Conservation (phyloP, 495 filamentous ascomycete species). For the Friedmanniomyces simplex region DNA sequence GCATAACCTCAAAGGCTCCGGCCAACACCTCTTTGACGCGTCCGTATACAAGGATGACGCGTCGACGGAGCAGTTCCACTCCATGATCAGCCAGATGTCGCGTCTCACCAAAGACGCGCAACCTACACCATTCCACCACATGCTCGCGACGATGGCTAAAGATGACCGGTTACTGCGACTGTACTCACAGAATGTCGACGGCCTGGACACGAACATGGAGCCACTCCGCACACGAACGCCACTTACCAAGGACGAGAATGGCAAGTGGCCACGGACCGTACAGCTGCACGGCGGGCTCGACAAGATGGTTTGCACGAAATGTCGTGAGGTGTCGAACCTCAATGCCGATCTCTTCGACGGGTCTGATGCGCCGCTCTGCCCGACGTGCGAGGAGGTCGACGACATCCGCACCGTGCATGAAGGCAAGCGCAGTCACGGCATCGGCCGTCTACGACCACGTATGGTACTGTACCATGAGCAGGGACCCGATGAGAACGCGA, state of each 20-base stretch:
- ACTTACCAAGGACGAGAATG: slow-evolving; percentile 56
- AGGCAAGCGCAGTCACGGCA: slow-evolving; percentile 86
- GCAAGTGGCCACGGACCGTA: slow-evolving; percentile 73
- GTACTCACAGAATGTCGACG: slow-evolving; percentile 94
- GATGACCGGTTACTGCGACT: slow-evolving; percentile 84
- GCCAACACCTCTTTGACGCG: slow-evolving; percentile 93
- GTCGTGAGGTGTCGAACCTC: slow-evolving; percentile 64
- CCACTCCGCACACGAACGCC: slow-evolving; percentile 73
- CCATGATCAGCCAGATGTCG: slow-evolving; percentile 85
- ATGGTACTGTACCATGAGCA: slow-evolving; percentile 97
- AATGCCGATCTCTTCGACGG: slow-evolving; percentile 63
- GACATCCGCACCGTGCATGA: slow-evolving; percentile 61
- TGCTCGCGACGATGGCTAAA: slow-evolving; percentile 80
- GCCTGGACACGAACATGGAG: slow-evolving; percentile 74
- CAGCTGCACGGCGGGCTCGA: slow-evolving; percentile 90
- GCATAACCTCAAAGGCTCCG: slow-evolving; percentile 83
- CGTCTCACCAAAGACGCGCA: slow-evolving; percentile 59
- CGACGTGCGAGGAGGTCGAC: slow-evolving; percentile 63
- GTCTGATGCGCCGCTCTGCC: slow-evolving; percentile 68
- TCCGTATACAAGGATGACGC: slow-evolving; percentile 88
- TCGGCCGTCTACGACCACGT: slow-evolving; percentile 79
- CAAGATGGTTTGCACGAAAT: slow-evolving; percentile 95
- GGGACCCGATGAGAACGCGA: slow-evolving; percentile 91
- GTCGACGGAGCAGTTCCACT: slow-evolving; percentile 81
- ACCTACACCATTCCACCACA: slow-evolving; percentile 85